These are phyloP conservation scores for Nepenthes gracilis DNA, from an alignment of 148 eudicot genomes.

Conservation along the genomic window DNA sequence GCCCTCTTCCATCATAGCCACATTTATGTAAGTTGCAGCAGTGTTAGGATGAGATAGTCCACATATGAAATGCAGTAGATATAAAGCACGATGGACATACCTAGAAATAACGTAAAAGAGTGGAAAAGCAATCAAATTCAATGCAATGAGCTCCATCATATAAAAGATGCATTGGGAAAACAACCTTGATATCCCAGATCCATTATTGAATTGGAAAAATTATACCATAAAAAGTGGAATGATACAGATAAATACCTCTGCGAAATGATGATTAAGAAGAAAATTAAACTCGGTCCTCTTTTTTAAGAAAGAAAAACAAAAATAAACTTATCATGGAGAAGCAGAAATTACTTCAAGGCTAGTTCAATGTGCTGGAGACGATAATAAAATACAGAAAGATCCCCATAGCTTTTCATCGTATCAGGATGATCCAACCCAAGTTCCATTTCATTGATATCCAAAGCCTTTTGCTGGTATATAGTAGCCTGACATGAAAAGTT, in stretches of 20 bases:
- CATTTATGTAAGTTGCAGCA: conserved; percentile 94
- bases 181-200: not conserved
- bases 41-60: conserved; percentile 98
- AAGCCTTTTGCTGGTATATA: conserved; percentile 91
- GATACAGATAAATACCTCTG: too few species aligned
- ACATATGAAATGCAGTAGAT: conserved; percentile 89
- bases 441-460: conserved; percentile 97
- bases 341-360: conserved; percentile 66
- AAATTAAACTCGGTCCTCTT: too few species aligned
- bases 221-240: too few species aligned
- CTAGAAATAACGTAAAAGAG: conserved; percentile 23
- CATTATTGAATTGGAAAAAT: not conserved
- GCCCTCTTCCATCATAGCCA: conserved; percentile 99
- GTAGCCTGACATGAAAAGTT: conserved; percentile 57
- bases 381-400: conserved; percentile 97
- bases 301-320: not conserved
- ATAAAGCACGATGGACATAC: conserved; percentile 94
- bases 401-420: conserved; percentile 97
- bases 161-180: not conserved
- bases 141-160: not conserved
- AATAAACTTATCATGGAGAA: not conserved
- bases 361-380: conserved; percentile 96
- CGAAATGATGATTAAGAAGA: not conserved
- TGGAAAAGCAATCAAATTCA: conserved; percentile 2
- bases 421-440: conserved; percentile 99